Conservation (phyloP, 2,329 filamentous ascomycete genomes). For the Dactylonectria estremocensis region DNA sequence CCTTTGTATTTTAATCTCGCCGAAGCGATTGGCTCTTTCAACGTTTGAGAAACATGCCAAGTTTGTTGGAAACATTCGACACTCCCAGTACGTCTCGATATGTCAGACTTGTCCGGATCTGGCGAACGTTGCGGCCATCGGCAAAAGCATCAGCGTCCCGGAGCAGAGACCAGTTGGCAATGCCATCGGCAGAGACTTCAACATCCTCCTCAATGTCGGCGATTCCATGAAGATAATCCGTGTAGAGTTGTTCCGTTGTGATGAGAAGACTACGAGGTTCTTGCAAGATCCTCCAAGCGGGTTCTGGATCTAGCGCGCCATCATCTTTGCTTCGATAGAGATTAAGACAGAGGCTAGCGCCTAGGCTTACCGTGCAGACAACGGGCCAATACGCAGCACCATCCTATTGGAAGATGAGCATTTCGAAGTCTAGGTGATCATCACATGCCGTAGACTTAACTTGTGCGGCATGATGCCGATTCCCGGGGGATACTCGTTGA, state of each 20-base stretch:
- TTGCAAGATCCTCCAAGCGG: constrained; percentile 77
- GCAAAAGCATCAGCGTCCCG: constrained; percentile 62
- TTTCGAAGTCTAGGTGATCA: constrained; percentile 27
- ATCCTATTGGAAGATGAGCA: constrained; percentile 68
- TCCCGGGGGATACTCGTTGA: constrained; percentile 91
- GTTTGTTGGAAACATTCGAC: constrained; percentile 78
- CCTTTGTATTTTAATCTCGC: constrained; percentile 70
- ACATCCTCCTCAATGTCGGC: constrained; percentile 76
- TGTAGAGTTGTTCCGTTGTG: constrained; percentile 79
- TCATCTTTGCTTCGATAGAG: constrained; percentile 77
- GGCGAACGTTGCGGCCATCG: constrained; percentile 70
- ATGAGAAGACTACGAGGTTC: constrained; percentile 87
- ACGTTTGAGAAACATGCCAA: constrained; percentile 67
- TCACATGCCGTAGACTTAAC: constrained; percentile 54
- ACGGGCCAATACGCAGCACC: constrained; percentile 88
- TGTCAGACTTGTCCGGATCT: constrained; percentile 80
- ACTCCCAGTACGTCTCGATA: constrained; percentile 91
- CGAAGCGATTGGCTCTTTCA: constrained; percentile 46
- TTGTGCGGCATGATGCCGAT: constrained; percentile 99
- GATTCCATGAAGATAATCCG: constrained; percentile 82
- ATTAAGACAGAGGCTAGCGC: constrained; percentile 83
- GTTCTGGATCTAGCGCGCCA: constrained; percentile 68
- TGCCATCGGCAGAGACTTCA: constrained; percentile 70
- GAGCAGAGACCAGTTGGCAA: constrained; percentile 82
- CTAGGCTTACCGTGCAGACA: constrained; percentile 92